phyloP scores from a whole-genome alignment of 139 green algal genomes.

The Haematococcus lacustris region DNA sequence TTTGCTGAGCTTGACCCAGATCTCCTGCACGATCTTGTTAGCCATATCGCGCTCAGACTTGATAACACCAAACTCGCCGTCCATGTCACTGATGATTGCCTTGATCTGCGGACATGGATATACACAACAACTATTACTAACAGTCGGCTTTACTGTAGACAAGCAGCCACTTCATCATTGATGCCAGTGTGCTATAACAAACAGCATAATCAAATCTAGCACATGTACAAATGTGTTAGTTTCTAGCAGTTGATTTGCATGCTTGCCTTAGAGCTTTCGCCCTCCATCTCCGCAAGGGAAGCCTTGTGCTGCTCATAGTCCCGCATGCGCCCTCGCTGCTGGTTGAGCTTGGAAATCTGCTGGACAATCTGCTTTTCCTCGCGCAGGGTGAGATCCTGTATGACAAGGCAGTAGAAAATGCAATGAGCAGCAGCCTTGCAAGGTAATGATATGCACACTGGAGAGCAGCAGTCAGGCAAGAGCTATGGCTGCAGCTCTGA shows the following conservation, averaged over 20 bases:
- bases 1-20: neutral
- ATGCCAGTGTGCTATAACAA: neutral
- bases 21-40: conserved; percentile 35
- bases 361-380: conserved; percentile 43
- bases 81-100: conserved; percentile 23
- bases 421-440: too few species aligned
- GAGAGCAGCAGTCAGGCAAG: too few species aligned
- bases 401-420: neutral
- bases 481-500: too few species aligned
- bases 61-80: conserved; percentile 46
- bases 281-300: conserved; percentile 33
- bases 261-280: conserved; percentile 18
- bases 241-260: neutral
- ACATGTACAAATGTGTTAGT: neutral
- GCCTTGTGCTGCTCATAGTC: conserved; percentile 24
- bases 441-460: too few species aligned
- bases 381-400: conserved; percentile 22
- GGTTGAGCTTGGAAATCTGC: conserved; percentile 30
- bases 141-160: too few species aligned
- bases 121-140: too few species aligned
- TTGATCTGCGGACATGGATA: conserved; percentile 15
- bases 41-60: conserved; percentile 40
- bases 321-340: conserved; percentile 21
- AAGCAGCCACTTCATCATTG: neutral
- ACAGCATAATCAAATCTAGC: neutral